These are phyloP conservation scores for Starmera amethionina DNA, from an alignment of 805 yeast species.

Conservation along the genomic window DNA sequence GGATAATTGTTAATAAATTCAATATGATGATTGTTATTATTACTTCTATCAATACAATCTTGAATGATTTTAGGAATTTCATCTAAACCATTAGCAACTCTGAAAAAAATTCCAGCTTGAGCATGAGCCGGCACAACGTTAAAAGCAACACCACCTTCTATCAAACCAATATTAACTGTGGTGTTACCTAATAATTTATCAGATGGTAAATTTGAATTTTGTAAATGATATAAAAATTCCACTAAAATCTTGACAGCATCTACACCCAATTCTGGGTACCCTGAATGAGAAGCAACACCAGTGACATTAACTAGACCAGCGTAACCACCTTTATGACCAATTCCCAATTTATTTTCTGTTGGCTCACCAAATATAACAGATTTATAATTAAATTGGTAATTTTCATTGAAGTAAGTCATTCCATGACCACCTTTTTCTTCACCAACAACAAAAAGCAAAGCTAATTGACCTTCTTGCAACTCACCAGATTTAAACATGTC, in stretches of 20 bases:
- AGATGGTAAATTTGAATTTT: constrained; percentile 32
- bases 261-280: constrained; percentile 58
- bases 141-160: constrained; percentile 53
- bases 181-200: constrained; percentile 45
- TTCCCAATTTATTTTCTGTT: constrained; percentile 53
- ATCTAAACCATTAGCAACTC: constrained; percentile 39
- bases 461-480: constrained; percentile 43
- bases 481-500: constrained; percentile 29
- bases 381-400: constrained; percentile 39
- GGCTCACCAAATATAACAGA: constrained; percentile 63
- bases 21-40: constrained; percentile 9
- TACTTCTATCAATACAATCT: constrained; percentile 16
- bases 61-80: constrained; percentile 26
- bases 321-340: constrained; percentile 55
- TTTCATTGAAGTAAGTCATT: constrained; percentile 32
- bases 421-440: constrained; percentile 58
- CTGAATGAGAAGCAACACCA: constrained; percentile 52
- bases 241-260: constrained; percentile 46
- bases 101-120: constrained; percentile 32
- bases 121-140: constrained; percentile 54
- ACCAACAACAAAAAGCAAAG: constrained; percentile 50
- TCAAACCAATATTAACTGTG: constrained; percentile 46
- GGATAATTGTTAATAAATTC: constrained; percentile 4
- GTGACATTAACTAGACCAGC: constrained; percentile 28
- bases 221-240: constrained; percentile 35